phyloP scores from a whole-genome alignment of 305 asterid species.

The Fraxinus greggii region DNA sequence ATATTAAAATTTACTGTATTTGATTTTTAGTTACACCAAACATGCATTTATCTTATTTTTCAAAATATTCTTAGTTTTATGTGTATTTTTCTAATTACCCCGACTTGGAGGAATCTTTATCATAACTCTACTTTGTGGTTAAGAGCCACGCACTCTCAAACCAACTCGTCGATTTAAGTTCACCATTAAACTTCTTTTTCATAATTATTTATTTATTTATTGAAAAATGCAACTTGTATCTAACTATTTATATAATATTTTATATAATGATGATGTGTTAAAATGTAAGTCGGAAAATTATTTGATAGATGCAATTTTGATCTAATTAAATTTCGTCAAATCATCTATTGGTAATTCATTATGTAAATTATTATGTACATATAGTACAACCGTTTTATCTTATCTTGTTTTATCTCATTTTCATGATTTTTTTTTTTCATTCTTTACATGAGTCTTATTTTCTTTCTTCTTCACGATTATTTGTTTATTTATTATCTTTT shows the following conservation, averaged over 20 bases:
- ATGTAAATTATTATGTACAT: no score
- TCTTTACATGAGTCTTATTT: background rate
- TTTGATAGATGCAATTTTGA: no score
- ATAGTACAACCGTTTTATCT: background rate
- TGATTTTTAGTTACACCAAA: background rate
- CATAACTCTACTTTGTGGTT: slow-evolving; percentile 60
- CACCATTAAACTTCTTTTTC: background rate
- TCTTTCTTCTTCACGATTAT: no score
- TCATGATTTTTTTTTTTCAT: background rate
- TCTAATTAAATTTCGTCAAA: no score
- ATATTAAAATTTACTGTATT: no score
- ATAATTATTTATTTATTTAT: no score
- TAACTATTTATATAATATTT: no score
- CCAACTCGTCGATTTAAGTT: slow-evolving; percentile 20
- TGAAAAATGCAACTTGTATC: no score
- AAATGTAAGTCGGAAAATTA: no score
- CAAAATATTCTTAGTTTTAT: background rate
- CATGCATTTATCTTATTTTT: background rate
- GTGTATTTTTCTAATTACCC: background rate
- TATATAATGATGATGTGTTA: no score
- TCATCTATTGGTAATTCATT: no score
- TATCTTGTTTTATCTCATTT: background rate
- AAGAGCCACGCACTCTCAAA: slow-evolving; percentile 82
- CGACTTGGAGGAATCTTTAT: background rate
- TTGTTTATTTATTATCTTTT: background rate